Base-by-base conservation (phyloP, 1,139 yeast genomes). In the Yamadazyma oceani region DNA sequence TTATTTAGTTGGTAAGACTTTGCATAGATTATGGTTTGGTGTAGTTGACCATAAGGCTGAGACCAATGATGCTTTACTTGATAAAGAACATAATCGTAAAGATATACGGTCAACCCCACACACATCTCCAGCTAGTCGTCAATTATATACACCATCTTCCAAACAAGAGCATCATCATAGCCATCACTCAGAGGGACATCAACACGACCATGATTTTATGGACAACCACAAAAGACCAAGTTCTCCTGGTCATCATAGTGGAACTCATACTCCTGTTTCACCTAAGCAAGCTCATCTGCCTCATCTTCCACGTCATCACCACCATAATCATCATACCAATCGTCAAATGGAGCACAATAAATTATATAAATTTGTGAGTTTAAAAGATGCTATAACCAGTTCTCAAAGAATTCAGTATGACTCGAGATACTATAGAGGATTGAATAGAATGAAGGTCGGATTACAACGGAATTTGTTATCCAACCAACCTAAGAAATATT, bases 1-100 rank as follows among this genome's bases (percentile, higher is more conserved):
- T 34, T 57, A 58, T 46, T 44, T 70, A 15, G 49, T 57, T 4
- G 77, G 77, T 0, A 66, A 60, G 42, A 61, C 66, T 1, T 51
- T 71, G 32, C 48, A 54, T 16, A 50, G 70, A 13, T 50, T 72
- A 19, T 72, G 73, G 59, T 53, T 55, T 36, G 74, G 73, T 6
- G 14, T 39, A 10, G 40, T 37, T 16, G 41, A 36, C 9, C 29
- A 32, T 28, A 26, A 17, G 12, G 6, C 24, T 11, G 32, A 29
- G 12, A 17, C 16, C 16, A 14, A 27, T 19, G 24, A 15, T 28
- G 10, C 10, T 6, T 14, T 4, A 9, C 12, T 8, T 5, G 33
- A 27, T 4, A 26, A 14, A 26, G 28, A 26, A n/a, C 10, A 6
- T 11, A 11, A 13, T 13, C 28, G 14, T 17, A 27, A 25, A 17